Base-by-base conservation (phyloP, 192 early-diverging fungal genomes). In the Coemansia guatemalensis region DNA sequence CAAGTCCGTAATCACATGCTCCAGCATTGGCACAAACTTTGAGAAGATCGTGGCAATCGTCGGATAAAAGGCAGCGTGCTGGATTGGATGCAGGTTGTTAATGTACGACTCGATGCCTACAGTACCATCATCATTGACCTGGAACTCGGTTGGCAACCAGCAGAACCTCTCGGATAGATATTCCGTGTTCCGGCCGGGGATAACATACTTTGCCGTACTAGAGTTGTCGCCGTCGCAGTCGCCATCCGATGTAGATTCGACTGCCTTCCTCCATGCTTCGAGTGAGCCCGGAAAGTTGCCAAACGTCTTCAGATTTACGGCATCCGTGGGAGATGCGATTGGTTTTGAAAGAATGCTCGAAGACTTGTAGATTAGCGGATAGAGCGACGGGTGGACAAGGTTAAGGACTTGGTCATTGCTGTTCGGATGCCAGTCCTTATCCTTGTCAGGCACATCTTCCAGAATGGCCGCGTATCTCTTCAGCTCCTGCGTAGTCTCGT, bases 71-170 rank as follows among this genome's bases (percentile, higher is more conserved):
- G 65, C 68, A 8, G 66, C 65, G 58, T 82, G 67, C 32, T 83
- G 68, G 20, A 60, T 25, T 8, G 86, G 89, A 44, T 90, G 83
- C 23, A 90, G 52, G 56, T 91, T 92, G 82, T 92, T 90, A 79
- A 93, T 92, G 68, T 91, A 92, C 2, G 87, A 88, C 24, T 56
- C 39, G 21, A 87, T 67, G 1, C 51, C 48, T 22, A 78, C 65
- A 7, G 68, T n/a, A 32, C 88, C 88, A 29, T 83, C 73, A 0
- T 75, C 49, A 20, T 25, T 52, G 1, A 91, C 76, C 2, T 67
- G 55, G 62, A 90, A 87, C 35, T 89, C 90, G 5, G 85, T 64
- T 0, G 91, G 89, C 18, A 92, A 76, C 89, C 87, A 89, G 57
- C 71, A 74, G 39, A 71, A 80, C 26, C 39, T 54, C 0, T 58